A percentile compares a stretch with the other conserved stretches of the same genome.
These are phyloP conservation scores for Leccinum pellstonianum DNA, from an alignment of 768 basidiomycete species.

Conservation along the genomic window DNA sequence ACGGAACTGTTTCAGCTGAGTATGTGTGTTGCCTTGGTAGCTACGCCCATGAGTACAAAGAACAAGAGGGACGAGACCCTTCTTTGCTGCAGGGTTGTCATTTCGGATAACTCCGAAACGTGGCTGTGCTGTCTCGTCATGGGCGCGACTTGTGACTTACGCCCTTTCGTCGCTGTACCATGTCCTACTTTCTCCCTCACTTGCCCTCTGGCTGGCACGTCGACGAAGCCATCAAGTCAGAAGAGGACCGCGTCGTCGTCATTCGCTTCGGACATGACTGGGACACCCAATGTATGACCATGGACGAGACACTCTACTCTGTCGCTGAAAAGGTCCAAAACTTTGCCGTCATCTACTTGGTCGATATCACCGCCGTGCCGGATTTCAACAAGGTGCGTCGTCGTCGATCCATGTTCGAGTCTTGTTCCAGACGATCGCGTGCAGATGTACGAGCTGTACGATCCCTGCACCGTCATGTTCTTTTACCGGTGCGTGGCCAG, in stretches of 20 bases:
- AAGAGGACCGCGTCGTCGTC: constrained; percentile 93
- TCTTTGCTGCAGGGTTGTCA: constrained; percentile 1
- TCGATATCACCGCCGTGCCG: constrained; percentile 94
- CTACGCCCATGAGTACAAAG: not conserved
- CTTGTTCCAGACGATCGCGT: not conserved
- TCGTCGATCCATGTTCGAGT: not conserved
- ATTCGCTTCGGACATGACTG: constrained; percentile 94
- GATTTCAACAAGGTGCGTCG: constrained; percentile 91
- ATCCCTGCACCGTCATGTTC: constrained; percentile 97
- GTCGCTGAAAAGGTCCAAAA: constrained; percentile 98
- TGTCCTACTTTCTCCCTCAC: constrained; percentile 91
- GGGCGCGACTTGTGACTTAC: not conserved
- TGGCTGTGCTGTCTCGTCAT: constrained; percentile 3
- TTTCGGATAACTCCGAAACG: not conserved
- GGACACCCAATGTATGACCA: constrained; percentile 95
- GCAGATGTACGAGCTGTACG: constrained; percentile 99
- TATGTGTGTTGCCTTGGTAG: not conserved
- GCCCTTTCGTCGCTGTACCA: constrained; percentile 26
- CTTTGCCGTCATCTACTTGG: constrained; percentile 94
- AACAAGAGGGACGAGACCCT: not conserved
- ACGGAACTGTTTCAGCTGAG: not conserved
- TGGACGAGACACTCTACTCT: constrained; percentile 94
- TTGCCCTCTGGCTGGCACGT: constrained; percentile 97
- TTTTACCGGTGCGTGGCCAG: constrained; percentile 78
- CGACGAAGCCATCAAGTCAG: constrained; percentile 97